Percentiles rank a stretch among this genome's conserved stretches.
These are phyloP conservation scores for Taphrina sp. DNA, from an alignment of 1,139 yeast species.

Conservation along the genomic window DNA sequence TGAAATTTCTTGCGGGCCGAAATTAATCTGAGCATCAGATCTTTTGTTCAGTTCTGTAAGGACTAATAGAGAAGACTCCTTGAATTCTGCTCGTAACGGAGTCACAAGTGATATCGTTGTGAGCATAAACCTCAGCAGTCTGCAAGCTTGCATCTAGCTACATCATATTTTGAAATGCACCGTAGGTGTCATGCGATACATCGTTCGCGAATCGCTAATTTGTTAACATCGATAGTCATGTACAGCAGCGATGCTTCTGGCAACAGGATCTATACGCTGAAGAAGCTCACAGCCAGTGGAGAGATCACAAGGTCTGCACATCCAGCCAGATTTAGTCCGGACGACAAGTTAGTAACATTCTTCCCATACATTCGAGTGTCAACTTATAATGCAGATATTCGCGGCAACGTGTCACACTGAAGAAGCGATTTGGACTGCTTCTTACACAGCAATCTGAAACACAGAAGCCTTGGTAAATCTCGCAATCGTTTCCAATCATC, in stretches of 20 bases:
- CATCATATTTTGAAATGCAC: conserved; percentile 4
- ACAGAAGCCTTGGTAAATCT: conserved; percentile 21
- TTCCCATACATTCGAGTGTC: too few relatives aligned
- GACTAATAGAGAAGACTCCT: too few relatives aligned
- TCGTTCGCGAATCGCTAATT: too few relatives aligned
- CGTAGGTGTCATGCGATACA: neutral
- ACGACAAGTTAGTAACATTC: conserved; percentile 56
- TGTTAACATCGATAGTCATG: conserved; percentile 97
- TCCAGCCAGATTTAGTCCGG: conserved; percentile 99
- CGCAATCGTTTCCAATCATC: too few relatives aligned
- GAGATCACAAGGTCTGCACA: conserved; percentile 98
- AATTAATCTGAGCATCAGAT: too few relatives aligned
- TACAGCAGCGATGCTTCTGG: conserved; percentile 93
- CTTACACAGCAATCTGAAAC: conserved; percentile 67
- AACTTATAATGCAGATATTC: conserved; percentile 67
- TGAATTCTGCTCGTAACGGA: too few relatives aligned
- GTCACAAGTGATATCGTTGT: too few relatives aligned
- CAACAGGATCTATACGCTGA: conserved; percentile 88
- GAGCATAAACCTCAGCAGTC: too few relatives aligned
- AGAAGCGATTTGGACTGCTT: conserved; percentile 86
- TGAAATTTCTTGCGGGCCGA: too few relatives aligned
- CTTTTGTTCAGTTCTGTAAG: too few relatives aligned
- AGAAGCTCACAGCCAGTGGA: conserved; percentile 76
- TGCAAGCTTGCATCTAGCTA: too few relatives aligned
- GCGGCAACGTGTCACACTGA: conserved; percentile 96